These are phyloP conservation scores for Pseudonectria foliicola DNA, from an alignment of 2,329 filamentous ascomycete genomes.

Conservation along the genomic window DNA sequence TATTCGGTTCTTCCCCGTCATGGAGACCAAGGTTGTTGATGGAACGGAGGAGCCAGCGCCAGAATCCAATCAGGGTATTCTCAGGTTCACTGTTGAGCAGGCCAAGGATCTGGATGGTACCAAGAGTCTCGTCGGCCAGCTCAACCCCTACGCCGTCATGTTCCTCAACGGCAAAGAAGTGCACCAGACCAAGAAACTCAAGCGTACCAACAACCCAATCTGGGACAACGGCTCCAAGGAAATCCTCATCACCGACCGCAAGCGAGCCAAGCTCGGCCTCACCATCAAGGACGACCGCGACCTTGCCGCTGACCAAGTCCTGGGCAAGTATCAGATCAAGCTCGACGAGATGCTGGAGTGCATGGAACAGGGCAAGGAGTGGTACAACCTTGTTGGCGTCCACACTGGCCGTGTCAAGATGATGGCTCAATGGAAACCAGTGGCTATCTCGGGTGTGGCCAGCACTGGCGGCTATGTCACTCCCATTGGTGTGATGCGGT, in stretches of 20 bases:
- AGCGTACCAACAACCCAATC: conserved; percentile 95
- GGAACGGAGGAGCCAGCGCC: conserved; percentile 75
- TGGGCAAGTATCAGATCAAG: conserved; percentile 93
- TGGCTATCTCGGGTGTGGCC: conserved; percentile 73
- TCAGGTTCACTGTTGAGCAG: conserved; percentile 88
- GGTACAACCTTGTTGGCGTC: conserved; percentile 81
- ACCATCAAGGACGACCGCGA: conserved; percentile 96
- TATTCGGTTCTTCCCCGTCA: conserved; percentile 89
- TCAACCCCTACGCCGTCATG: conserved; percentile 85
- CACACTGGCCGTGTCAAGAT: conserved; percentile 85
- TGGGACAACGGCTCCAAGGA: conserved; percentile 93
- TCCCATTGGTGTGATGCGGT: conserved; percentile 88
- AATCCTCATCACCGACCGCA: conserved; percentile 88
- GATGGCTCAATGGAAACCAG: conserved; percentile 90
- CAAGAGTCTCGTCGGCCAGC: conserved; percentile 83
- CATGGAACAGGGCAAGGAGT: conserved; percentile 89
- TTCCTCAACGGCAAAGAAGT: conserved; percentile 89
- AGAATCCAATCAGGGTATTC: conserved; percentile 88
- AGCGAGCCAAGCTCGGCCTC: conserved; percentile 80
- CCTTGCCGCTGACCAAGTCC: conserved; percentile 68
- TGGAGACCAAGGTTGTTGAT: conserved; percentile 67
- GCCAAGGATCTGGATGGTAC: conserved; percentile 91
- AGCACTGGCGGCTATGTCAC: conserved; percentile 85
- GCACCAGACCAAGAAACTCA: conserved; percentile 83
- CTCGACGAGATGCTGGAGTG: conserved; percentile 87